phyloP scores from a whole-genome alignment of 75 land plant genomes.

The Sequoiadendron giganteum region DNA sequence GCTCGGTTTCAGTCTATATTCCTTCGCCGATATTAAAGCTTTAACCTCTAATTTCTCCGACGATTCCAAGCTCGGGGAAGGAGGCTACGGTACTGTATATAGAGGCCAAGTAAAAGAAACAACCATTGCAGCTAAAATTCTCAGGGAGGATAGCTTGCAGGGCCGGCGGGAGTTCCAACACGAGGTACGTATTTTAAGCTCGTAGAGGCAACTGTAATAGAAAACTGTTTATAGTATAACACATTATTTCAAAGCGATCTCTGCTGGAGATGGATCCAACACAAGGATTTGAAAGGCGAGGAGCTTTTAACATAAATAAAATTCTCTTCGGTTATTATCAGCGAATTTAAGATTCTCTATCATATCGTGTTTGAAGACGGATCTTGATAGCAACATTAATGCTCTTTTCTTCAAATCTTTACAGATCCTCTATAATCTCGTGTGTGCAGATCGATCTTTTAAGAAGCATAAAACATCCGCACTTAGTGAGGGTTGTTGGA shows the following conservation, averaged over 20 bases:
- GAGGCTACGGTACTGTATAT: slow-evolving; percentile 42
- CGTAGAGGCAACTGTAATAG: no score
- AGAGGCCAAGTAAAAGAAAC: slow-evolving; percentile 59
- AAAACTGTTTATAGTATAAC: no score
- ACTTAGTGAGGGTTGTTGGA: slow-evolving; percentile 63
- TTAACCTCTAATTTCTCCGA: slow-evolving; percentile 23
- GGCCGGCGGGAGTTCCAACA: slow-evolving; percentile 50
- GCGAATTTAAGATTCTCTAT: background rate
- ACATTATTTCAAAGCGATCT: no score
- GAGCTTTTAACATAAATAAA: no score
- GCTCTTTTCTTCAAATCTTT: no score
- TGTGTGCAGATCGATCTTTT: slow-evolving; percentile 49
- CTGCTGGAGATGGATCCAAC: no score
- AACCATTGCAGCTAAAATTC: slow-evolving; percentile 54
- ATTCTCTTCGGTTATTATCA: no score
- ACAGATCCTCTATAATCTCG: no score
- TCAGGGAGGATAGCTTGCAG: slow-evolving; percentile 37
- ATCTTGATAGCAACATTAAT: no score
- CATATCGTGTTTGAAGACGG: no score
- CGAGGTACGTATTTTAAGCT: slow-evolving; percentile 28
- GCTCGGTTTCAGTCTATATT: background rate
- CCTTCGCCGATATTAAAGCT: slow-evolving; percentile 19
- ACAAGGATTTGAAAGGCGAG: no score
- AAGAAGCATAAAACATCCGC: slow-evolving; percentile 56
- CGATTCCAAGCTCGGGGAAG: slow-evolving; percentile 46